Evolutionary conservation across 1,284 basidiomycete species (phyloP), one percentile per base, ranked within the genome.

Genomic region (Naganishia sp.): DNA sequence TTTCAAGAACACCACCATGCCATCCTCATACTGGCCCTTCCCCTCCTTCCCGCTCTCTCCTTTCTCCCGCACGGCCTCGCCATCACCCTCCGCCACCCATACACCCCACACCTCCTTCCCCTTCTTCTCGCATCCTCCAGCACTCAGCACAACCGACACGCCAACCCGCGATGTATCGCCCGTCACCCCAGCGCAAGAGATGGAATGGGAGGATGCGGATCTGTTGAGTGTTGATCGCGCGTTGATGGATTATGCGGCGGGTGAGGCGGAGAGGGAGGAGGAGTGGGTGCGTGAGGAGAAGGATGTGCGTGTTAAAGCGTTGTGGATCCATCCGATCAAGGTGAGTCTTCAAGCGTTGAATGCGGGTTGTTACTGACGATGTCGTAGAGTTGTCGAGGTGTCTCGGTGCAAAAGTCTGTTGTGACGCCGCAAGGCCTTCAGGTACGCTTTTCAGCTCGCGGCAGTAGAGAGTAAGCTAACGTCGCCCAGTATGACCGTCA

Each of bases 241-340:
- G 35, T 43, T 61, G 58, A 51, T 61, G 58, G 58, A 61, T 51
- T 61, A 50, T 7, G 58, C 47, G 35, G 58, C 58, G 32, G 47
- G n/a, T 0, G 43, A 17, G 10, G 43, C 18, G 23, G 63, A 35
- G 2, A 28, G 39, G 9, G 55, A 58, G 11, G 43, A 45, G 28
- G 46, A 15, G 23, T 45, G 64, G 49, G 42, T 28, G 39, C 11
- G 28, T 23, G 28, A 21, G 55, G 64, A 66, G 21, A 66, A 28
- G 42, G 64, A 66, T 60, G 56, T 66, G 2, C 39, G 64, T 55
- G 56, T 66, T 5, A 66, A 57, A 17, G 25, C n/a, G 50, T 41
- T 66, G 49, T 52, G 56, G 55, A 42, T 66, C 32, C 64, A 66
- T 39, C 64, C 64, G 39, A 66, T 66, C 35, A 66, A 66, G 56